phyloP scores from a whole-genome alignment of 441 rosid genomes.

The Euphorbia corollata region DNA sequence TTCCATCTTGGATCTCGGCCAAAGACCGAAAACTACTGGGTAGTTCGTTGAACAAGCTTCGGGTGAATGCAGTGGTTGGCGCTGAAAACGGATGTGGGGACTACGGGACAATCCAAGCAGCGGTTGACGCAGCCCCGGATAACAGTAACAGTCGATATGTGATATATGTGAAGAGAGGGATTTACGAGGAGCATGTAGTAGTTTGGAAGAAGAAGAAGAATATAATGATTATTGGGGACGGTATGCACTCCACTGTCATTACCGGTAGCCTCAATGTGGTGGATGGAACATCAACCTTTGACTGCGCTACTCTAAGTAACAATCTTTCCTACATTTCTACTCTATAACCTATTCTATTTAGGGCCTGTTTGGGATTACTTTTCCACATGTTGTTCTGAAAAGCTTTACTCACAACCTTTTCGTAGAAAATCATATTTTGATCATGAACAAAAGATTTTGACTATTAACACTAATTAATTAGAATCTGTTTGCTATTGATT shows the following conservation, averaged over 20 bases:
- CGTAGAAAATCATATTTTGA: too few species aligned
- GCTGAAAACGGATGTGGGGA: conserved; percentile 32
- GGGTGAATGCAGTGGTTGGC: conserved; percentile 54
- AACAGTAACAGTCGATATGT: conserved; percentile 37
- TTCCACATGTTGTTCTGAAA: too few species aligned
- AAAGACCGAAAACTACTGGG: conserved; percentile 7
- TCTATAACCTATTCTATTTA: too few species aligned
- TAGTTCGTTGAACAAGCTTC: conserved; percentile 22
- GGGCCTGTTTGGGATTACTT: too few species aligned
- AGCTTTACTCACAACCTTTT: too few species aligned
- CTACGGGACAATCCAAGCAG: conserved; percentile 53
- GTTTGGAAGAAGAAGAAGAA: conserved; percentile 60
- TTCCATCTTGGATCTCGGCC: conserved; percentile 8
- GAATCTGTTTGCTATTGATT: too few species aligned
- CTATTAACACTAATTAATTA: too few species aligned
- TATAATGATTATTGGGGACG: conserved; percentile 67
- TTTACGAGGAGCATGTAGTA: conserved; percentile 60
- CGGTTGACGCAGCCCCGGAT: conserved; percentile 53
- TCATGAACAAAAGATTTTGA: too few species aligned
- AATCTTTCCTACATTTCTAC: conserved; percentile 7
- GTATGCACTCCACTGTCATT: conserved; percentile 59
- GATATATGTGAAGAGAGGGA: conserved; percentile 48
- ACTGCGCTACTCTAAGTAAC: conserved; percentile 68
- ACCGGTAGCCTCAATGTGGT: conserved; percentile 51
- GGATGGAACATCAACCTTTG: conserved; percentile 49